Evolutionary conservation across 208 protist species (phyloP), one percentile per base, ranked within the genome.

Genomic region (Acanthamoeba culbertsoni): DNA sequence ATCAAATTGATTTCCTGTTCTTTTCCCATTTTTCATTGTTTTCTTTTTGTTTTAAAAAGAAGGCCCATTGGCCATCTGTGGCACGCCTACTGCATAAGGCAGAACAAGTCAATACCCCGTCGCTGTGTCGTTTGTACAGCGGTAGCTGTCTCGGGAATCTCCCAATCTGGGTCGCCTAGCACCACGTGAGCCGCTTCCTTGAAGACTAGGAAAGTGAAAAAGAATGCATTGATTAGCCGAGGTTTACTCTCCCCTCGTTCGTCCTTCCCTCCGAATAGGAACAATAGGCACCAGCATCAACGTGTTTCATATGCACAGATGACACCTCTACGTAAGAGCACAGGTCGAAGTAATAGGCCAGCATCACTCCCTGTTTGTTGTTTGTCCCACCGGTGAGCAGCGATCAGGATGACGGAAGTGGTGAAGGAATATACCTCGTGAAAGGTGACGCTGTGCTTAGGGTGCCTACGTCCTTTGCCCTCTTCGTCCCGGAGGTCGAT

Each of bases 321-420:
- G 65, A 43, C n/a, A 77, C 65, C n/a, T 77, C 65, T 43, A 77
- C 16, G n/a, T 77, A 77, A 28, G 18, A 14, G 65, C n/a, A 28
- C n/a, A 77, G 65, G n/a, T 77, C 35, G 65, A 77, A 77, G n/a
- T 77, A n/a, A n/a, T 77, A 77, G 65, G 65, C 65, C n/a, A 77
- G n/a, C 18, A 77, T 14, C 65, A 40, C 65, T 14, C 65, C 65
- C 65, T 77, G 35, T 20, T 33, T 77, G 18, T 14, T 20, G 18
- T 31, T 33, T 28, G 31, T 40, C 14, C 14, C 18, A 28, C 65
- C 18, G 35, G 35, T 43, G 65, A 77, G 31, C n/a, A n/a, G n/a
- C 31, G n/a, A 28, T 43, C 65, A 14, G 65, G 31, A 77, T n/a
- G n/a, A 77, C 14, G 18, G n/a, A 20, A 43, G 12, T 77, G 65